Base-by-base conservation (phyloP, 75 land plant genomes). In the Sequoia sempervirens region DNA sequence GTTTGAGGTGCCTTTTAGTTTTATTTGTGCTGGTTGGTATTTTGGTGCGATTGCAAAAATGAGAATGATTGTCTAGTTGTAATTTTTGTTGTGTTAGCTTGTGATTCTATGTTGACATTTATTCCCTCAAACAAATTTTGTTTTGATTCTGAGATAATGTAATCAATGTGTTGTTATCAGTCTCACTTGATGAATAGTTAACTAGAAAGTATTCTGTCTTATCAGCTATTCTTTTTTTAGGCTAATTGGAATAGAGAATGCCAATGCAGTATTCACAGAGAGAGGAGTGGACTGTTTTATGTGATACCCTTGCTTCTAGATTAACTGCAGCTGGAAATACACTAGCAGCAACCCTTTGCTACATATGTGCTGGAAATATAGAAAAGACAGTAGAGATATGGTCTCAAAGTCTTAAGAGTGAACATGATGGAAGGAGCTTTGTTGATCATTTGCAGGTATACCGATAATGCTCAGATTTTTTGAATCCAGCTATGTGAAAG, bases 291-390 rank as follows among this genome's bases (percentile, higher is more conserved):
- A 86, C 98, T 18, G 2, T 81, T 40, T 90, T 96, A 37, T 96
- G 96, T 86, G 96, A 96, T 82, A 89, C 92, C 2, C 96, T 97
- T 45, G 99, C 97, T 81, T 91, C 95, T 47, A 91, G 94, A 85
- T 88, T 97, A 23, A 80, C 92, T 86, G 84, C 83, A 84, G 92
- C 85, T 15, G 97, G 95, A 30, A 86, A 94, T 53, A 89, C 88
- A 54, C 88, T 94, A 53, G 94, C 99, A 84, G 96, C 98, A 37
- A 94, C 94, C 73, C 87, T 96, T 17, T 94, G 98, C 74, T 97
- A 93, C 79, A 97, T 97, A 45, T 97, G 99, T 90, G 95, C 99
- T 81, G 98, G 98, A 58, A 97, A 96, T 89, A 91, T 96, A 84
- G 96, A 97, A 64, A 96, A 91, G 85, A 88, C 94, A 18, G 96